phyloP scores from a whole-genome alignment of 2,329 filamentous ascomycete genomes.

The Pyrenochaeta sp. region DNA sequence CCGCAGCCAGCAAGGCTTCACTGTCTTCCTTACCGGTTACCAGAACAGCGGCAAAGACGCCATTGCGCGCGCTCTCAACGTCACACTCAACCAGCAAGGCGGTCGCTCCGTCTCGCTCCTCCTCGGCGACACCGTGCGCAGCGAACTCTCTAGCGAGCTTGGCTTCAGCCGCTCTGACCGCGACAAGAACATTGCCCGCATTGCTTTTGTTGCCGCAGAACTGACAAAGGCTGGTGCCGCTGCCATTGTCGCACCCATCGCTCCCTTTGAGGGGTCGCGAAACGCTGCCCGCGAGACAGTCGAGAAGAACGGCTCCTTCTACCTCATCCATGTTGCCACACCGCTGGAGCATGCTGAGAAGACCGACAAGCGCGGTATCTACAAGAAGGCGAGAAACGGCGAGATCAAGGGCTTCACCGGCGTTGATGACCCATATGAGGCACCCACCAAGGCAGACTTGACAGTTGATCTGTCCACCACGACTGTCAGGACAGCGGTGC shows the following conservation, averaged over 20 bases:
- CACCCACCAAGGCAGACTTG: constrained; percentile 80
- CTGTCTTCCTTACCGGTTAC: constrained; percentile 96
- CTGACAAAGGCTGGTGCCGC: constrained; percentile 91
- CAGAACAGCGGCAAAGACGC: constrained; percentile 97
- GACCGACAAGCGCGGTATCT: constrained; percentile 93
- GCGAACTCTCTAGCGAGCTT: constrained; percentile 91
- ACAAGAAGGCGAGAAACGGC: constrained; percentile 81
- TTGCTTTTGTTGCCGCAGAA: constrained; percentile 95
- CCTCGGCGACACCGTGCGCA: constrained; percentile 92
- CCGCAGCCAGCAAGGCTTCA: constrained; percentile 92
- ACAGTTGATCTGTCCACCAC: constrained; percentile 86
- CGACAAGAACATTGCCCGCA: constrained; percentile 92
- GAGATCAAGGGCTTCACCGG: constrained; percentile 99
- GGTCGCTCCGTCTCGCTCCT: constrained; percentile 94
- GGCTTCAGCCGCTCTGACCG: constrained; percentile 95
- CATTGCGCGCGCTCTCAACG: constrained; percentile 92
- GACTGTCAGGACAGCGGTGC: constrained; percentile 89
- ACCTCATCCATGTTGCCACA: constrained; percentile 93
- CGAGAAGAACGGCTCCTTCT: constrained; percentile 89
- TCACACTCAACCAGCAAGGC: constrained; percentile 97
- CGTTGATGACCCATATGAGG: constrained; percentile 96
- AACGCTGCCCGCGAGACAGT: constrained; percentile 82
- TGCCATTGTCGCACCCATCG: constrained; percentile 96
- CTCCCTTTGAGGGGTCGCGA: constrained; percentile 84
- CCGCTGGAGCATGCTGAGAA: constrained; percentile 92